Evolutionary conservation across 2,329 filamentous ascomycete genomes (phyloP).

Genomic region (Exutisphaerella laricina): DNA sequence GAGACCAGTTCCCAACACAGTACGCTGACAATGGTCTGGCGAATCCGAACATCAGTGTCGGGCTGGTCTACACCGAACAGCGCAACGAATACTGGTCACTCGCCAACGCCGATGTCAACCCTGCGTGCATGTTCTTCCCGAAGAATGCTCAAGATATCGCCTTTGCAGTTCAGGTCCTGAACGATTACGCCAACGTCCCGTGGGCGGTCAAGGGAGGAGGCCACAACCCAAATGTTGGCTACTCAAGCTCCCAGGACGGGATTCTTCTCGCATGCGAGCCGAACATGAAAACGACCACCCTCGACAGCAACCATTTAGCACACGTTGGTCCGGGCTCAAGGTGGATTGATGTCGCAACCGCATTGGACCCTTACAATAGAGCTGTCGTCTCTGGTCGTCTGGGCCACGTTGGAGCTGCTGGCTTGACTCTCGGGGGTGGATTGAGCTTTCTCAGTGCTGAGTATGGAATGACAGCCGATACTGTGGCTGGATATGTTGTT

Average conservation of each 20-base stretch:
- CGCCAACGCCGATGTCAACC: slow-evolving; percentile 18
- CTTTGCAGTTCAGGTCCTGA: slow-evolving; percentile 47
- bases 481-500: slow-evolving; percentile 30
- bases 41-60: slow-evolving; percentile 11
- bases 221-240: slow-evolving; percentile 45
- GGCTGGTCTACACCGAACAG: slow-evolving; percentile 14
- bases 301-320: slow-evolving; percentile 28
- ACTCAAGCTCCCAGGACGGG: slow-evolving; percentile 43
- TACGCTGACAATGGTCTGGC: slow-evolving; percentile 13
- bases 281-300: slow-evolving; percentile 37
- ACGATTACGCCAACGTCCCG: slow-evolving; percentile 42
- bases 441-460: slow-evolving; percentile 22
- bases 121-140: slow-evolving; percentile 37
- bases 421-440: slow-evolving; percentile 29
- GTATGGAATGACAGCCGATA: slow-evolving; percentile 27
- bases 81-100: slow-evolving; percentile 18
- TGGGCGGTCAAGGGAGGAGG: slow-evolving; percentile 53
- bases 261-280: slow-evolving; percentile 42
- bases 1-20: slow-evolving; percentile 12
- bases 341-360: slow-evolving; percentile 23
- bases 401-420: slow-evolving; percentile 26
- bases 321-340: slow-evolving; percentile 23
- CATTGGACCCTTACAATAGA: slow-evolving; percentile 18
- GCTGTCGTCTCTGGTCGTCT: slow-evolving; percentile 23
- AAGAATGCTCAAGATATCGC: slow-evolving; percentile 49